phyloP scores from a whole-genome alignment of 202 grass and related monocot genomes.

The Zizania palustris region DNA sequence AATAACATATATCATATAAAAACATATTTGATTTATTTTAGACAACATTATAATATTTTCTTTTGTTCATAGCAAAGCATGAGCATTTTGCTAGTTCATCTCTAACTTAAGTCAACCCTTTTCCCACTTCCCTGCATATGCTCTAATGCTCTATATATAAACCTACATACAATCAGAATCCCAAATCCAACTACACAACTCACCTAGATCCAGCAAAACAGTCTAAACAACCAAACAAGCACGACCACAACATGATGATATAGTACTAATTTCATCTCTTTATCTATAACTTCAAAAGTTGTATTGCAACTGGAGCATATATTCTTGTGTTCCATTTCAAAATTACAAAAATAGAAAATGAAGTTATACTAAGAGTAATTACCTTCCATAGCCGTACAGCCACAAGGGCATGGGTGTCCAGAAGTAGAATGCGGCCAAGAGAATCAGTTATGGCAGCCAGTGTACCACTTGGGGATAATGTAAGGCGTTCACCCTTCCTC shows the following conservation, averaged over 20 bases:
- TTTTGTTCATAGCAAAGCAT: too few relatives aligned
- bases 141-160: too few relatives aligned
- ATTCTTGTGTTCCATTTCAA: constrained; percentile 1
- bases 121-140: too few relatives aligned
- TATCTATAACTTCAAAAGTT: constrained; percentile 12
- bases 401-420: constrained; percentile 93
- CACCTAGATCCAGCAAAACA: too few relatives aligned
- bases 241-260: background rate
- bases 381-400: constrained; percentile 98
- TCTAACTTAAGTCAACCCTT: too few relatives aligned
- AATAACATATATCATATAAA: too few relatives aligned
- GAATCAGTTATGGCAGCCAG: constrained; percentile 97
- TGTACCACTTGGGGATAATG: constrained; percentile 86
- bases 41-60: too few relatives aligned
- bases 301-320: background rate
- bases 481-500: constrained; percentile 90
- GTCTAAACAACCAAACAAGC: constrained; percentile 3
- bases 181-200: too few relatives aligned
- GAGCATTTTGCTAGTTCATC: too few relatives aligned
- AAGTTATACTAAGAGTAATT: constrained; percentile 34
- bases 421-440: constrained; percentile 82
- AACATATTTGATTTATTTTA: too few relatives aligned
- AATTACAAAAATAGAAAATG: background rate
- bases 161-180: too few relatives aligned
- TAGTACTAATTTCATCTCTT: background rate